Evolutionary conservation across 2,329 filamentous ascomycete species (phyloP), one percentile per base, ranked within the genome.

Genomic region (Fusarium nanum): DNA sequence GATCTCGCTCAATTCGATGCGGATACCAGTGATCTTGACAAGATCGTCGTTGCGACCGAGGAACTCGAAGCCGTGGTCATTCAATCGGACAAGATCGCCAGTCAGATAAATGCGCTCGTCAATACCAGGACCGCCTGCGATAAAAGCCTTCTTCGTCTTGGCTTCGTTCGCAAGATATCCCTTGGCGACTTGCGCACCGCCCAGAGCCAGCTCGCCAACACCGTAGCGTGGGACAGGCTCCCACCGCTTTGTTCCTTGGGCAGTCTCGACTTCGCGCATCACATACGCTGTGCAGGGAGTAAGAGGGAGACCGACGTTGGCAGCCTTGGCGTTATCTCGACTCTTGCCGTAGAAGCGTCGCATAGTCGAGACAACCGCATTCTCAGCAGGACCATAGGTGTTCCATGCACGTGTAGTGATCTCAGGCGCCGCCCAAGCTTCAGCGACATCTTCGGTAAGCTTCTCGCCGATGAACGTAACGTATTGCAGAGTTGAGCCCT

Each of bases 1-100:
- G 13, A 68, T 68, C 37, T 68, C 66, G 8, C 66, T 68, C 34
- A 68, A 16, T 9, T 68, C 66, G 3, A 68, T 68, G 0, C 66
- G 60, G 0, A 69, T 61, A 2, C 66, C 66, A 0, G 66, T 68
- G 2, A 68, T 68, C 30, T 68, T 69, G 20, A 68, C 61, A 4
- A 68, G 37, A 13, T 68, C 66, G 2, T 68, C 66, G 2, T 68
- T 68, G 5, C 66, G 50, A 1, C 66, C 66, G 0, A 68, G 66
- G 7, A 69, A 68, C 54, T 68, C 66, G 3, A 68, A 68, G 1
- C 66, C 66, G 2, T 68, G 66, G 1, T 68, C 66, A 1, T 68
- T 68, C 6, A 68, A 45, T 11, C 66, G 60, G 6, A 69, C 65
- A 10, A 68, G 48, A 23, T 68, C 66, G 5, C 66, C 66, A 4